phyloP scores from a whole-genome alignment of 108 stramenopile species.

The Epithemia pelagica region DNA sequence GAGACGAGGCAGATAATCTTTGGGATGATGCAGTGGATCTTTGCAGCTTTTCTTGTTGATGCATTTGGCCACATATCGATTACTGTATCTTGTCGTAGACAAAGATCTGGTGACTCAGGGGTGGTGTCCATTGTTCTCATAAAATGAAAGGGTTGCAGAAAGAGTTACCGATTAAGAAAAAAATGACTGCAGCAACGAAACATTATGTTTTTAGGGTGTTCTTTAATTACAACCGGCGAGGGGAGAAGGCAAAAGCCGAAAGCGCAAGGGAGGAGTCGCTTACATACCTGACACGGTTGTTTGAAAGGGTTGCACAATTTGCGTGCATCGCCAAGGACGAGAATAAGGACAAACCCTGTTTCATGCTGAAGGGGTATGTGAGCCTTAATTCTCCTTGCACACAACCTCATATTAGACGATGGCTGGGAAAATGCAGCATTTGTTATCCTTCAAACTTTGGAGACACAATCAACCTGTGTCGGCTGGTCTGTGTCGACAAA shows the following conservation, averaged over 20 bases:
- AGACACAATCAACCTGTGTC: slow-evolving; percentile 45
- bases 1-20: too few species aligned
- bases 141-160: not conserved
- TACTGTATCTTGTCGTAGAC: too few species aligned
- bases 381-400: slow-evolving; percentile 7
- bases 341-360: slow-evolving; percentile 10
- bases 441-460: slow-evolving; percentile 11
- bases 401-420: slow-evolving; percentile 8
- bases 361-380: slow-evolving; percentile 10
- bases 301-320: slow-evolving; percentile 9
- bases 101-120: too few species aligned
- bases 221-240: slow-evolving; percentile 9
- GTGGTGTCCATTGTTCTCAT: slow-evolving; percentile 1
- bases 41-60: too few species aligned
- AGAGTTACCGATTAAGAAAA: slow-evolving; percentile 4
- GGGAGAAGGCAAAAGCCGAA: slow-evolving; percentile 5
- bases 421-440: slow-evolving; percentile 10
- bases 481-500: too few species aligned
- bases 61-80: too few species aligned
- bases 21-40: too few species aligned
- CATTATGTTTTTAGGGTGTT: slow-evolving; percentile 6
- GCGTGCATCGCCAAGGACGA: slow-evolving; percentile 7
- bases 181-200: slow-evolving; percentile 7
- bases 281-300: slow-evolving; percentile 12
- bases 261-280: slow-evolving; percentile 10